A percentile compares a stretch with the other conserved stretches of the same genome.
Conservation (phyloP, 495 filamentous ascomycete genomes). For the Antarctomyces pellizariae region DNA sequence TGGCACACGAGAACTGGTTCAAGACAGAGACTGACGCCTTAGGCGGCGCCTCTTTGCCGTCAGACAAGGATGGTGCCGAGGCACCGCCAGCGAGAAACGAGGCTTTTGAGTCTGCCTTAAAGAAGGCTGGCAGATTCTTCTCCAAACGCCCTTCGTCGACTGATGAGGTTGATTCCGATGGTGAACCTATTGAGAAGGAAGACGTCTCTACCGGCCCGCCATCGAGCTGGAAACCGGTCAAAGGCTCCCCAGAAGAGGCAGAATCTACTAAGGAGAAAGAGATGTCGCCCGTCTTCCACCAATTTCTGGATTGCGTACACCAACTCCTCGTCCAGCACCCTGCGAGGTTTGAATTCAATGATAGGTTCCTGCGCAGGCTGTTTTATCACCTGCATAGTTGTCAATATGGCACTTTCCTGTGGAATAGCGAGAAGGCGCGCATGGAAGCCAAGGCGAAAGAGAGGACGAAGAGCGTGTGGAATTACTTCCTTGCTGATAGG, state of each 20-base stretch:
- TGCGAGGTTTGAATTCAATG: conserved; percentile 88
- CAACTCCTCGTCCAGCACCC: conserved; percentile 77
- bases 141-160: conserved; percentile 46
- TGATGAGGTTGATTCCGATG: conserved; percentile 37
- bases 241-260: conserved; percentile 12
- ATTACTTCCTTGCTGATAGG: conserved; percentile 66
- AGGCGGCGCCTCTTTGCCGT: conserved; percentile 25
- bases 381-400: conserved; percentile 91
- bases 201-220: conserved; percentile 12
- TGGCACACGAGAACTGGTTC: conserved; percentile 92
- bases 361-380: conserved; percentile 72
- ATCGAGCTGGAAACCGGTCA: conserved; percentile 9
- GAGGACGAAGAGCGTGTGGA: conserved; percentile 78
- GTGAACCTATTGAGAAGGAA: conserved; percentile 34
- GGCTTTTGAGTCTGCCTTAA: conserved; percentile 65
- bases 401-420: conserved; percentile 92
- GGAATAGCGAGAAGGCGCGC: conserved; percentile 82
- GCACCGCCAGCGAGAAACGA: too few relatives aligned
- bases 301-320: conserved; percentile 90
- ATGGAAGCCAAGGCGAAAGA: conserved; percentile 45
- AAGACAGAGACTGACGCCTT: conserved; percentile 49
- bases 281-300: conserved; percentile 91
- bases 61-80: conserved; percentile 26
- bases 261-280: conserved; percentile 43
- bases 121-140: conserved; percentile 79